A percentile compares a stretch with the other conserved stretches of the same genome.
These are phyloP conservation scores for Aspergillus funiculosus DNA, from an alignment of 495 filamentous ascomycete species.

Conservation along the genomic window DNA sequence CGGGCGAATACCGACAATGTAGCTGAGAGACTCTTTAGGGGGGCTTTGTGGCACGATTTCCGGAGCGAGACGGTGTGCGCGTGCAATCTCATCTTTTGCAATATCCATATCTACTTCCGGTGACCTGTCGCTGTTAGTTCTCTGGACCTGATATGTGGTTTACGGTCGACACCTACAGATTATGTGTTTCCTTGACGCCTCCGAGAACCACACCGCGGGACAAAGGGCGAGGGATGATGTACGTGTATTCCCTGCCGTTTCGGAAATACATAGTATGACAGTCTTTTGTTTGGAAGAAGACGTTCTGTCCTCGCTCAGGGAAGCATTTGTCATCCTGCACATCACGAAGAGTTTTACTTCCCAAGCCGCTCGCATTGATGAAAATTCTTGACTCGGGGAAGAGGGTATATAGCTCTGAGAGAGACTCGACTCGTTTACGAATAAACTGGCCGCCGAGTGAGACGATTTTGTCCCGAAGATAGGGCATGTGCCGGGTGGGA, in stretches of 20 bases:
- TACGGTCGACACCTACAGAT: constrained; percentile 26
- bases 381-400: constrained; percentile 38
- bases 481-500: constrained; percentile 41
- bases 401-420: constrained; percentile 34
- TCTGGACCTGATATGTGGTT: background rate
- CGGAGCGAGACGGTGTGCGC: constrained; percentile 37
- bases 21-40: constrained; percentile 24
- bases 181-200: constrained; percentile 40
- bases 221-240: constrained; percentile 44
- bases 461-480: constrained; percentile 27
- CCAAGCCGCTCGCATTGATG: constrained; percentile 42
- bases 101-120: constrained; percentile 37
- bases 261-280: constrained; percentile 36
- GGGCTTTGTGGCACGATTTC: constrained; percentile 36
- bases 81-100: constrained; percentile 37
- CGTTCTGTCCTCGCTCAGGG: constrained; percentile 41
- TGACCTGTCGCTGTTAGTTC: constrained; percentile 18
- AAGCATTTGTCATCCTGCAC: constrained; percentile 38
- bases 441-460: constrained; percentile 35
- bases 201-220: constrained; percentile 42
- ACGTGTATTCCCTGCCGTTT: constrained; percentile 45
- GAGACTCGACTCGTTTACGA: constrained; percentile 33
- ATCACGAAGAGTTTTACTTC: constrained; percentile 33
- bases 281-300: constrained; percentile 31
- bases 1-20: constrained; percentile 41